These are phyloP conservation scores for Lactarius hatsudake DNA, from an alignment of 768 basidiomycete species.

Conservation along the genomic window DNA sequence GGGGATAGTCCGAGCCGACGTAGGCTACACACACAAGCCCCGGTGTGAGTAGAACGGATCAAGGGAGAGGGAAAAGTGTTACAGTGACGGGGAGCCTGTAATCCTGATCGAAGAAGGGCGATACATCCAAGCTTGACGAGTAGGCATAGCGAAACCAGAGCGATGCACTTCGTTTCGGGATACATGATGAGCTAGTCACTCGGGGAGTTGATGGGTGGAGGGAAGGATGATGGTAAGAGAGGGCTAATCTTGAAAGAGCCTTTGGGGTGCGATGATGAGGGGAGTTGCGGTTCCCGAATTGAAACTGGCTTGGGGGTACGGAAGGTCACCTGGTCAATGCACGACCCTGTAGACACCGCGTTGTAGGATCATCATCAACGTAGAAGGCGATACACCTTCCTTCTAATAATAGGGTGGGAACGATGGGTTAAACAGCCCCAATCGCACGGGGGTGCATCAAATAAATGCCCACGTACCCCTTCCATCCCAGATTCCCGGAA, in stretches of 20 bases:
- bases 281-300: not conserved
- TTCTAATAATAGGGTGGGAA: not conserved
- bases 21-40: not conserved
- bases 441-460: not conserved
- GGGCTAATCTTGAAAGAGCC: not conserved
- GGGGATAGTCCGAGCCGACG: too few relatives aligned
- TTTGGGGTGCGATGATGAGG: not conserved
- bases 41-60: not conserved
- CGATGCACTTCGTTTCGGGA: not conserved
- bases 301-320: not conserved
- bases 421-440: not conserved
- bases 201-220: not conserved
- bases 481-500: too few relatives aligned
- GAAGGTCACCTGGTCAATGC: not conserved
- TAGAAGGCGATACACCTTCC: not conserved
- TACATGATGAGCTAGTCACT: constrained; percentile 1
- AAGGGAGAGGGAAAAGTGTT: too few relatives aligned
- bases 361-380: not conserved
- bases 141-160: constrained; percentile 7
- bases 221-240: not conserved
- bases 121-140: constrained; percentile 15
- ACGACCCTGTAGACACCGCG: not conserved
- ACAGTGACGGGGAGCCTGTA: not conserved
- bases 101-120: not conserved
- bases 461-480: not conserved